These are phyloP conservation scores for Penicillium sp. DNA, from an alignment of 2,329 filamentous ascomycete species.

Conservation along the genomic window DNA sequence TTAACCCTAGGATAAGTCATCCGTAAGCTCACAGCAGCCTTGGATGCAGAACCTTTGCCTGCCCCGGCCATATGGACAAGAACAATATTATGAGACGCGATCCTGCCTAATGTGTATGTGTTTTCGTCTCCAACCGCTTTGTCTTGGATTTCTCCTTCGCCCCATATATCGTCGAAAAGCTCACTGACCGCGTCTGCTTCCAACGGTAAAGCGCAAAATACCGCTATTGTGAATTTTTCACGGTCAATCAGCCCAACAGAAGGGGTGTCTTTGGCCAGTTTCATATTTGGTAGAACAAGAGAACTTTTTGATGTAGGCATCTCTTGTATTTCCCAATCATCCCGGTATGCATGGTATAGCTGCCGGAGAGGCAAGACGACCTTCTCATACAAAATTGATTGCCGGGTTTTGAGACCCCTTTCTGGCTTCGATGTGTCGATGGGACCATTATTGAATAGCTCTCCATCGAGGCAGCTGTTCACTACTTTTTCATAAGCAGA, in stretches of 20 bases:
- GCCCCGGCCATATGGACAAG: constrained; percentile 17
- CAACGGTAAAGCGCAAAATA: constrained; percentile 28
- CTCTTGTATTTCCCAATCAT: constrained; percentile 5
- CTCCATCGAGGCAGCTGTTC: background rate
- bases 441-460: background rate
- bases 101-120: constrained; percentile 17
- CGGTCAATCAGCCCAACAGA: background rate
- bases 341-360: background rate
- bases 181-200: constrained; percentile 17
- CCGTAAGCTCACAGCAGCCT: constrained; percentile 24
- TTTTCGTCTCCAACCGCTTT: background rate
- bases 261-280: background rate
- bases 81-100: constrained; percentile 18
- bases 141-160: background rate
- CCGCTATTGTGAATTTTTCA: constrained; percentile 18
- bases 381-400: constrained; percentile 6
- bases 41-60: constrained; percentile 19
- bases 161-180: constrained; percentile 5
- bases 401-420: background rate
- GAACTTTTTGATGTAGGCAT: background rate
- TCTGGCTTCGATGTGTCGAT: background rate
- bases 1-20: constrained; percentile 32
- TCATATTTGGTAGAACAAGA: background rate
- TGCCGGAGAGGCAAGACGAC: background rate
- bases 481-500: constrained; percentile 1